Evolutionary conservation across 192 early-diverging fungal species (phyloP), one percentile per base, ranked within the genome.

Genomic region (Chytriomyces confervae): DNA sequence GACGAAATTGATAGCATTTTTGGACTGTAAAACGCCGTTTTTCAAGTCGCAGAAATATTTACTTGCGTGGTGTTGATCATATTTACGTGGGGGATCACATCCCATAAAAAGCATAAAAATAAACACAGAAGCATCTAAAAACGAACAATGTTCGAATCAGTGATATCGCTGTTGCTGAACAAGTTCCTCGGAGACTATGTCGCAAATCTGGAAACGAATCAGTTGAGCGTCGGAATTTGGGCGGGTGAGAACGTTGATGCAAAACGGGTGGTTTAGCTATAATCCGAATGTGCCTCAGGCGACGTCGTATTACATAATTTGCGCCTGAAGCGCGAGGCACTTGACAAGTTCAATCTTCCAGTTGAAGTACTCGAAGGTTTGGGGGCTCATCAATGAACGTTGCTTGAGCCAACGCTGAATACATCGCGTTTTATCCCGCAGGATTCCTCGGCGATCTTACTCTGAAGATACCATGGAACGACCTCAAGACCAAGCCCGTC

Each of bases 201-300:
- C 53, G 91, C 92, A 47, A 97, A 98, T 84, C 88, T 99, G 27
- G 95, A 97, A 77, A 93, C 93, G 44, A 94, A 91, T 64, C 96
- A 99, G 89, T 91, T 99, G 72, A 94, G 94, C 72, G 91, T 99
- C 68, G 96, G 92, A 45, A 94, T 99, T 62, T 99, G 96, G 97
- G 90, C 91, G 77, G 95, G 95, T 94, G 92, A n/a, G 13, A 9
- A 6, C 18, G 6, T n/a, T 64, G 69, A 23, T 47, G 60, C 6
- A 13, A 5, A 7, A 62, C 49, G 44, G 61, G 43, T 48, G 65
- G 63, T 16, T 53, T 51, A 46, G 7, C 48, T 76, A 9, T 13
- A 75, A 24, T 18, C 51, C 43, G 49, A 44, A 49, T 16, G 20
- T 20, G 53, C 13, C 27, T 18, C 82, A 95, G 97, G 97, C 62